phyloP scores from a whole-genome alignment of 805 yeast genomes.

The Zygosaccharomyces bisporus region DNA sequence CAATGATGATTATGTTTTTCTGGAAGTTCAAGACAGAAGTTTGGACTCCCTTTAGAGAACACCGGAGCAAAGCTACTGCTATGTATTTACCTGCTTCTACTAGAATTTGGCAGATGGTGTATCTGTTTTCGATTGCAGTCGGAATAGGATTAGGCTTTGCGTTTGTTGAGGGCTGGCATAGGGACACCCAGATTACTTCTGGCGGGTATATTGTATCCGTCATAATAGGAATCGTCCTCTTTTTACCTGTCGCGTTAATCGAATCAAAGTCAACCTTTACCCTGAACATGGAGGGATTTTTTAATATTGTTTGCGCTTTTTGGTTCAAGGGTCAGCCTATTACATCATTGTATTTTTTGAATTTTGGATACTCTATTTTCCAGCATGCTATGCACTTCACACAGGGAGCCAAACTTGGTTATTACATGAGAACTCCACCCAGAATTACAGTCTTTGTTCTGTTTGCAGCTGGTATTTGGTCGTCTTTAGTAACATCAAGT shows the following conservation, averaged over 20 bases:
- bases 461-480: constrained; percentile 44
- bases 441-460: constrained; percentile 54
- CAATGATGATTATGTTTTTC: constrained; percentile 52
- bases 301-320: constrained; percentile 63
- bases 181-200: constrained; percentile 40
- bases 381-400: constrained; percentile 52
- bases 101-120: constrained; percentile 31
- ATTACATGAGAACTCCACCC: constrained; percentile 63
- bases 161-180: constrained; percentile 38
- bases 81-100: constrained; percentile 35
- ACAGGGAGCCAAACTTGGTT: constrained; percentile 58
- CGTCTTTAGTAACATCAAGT: constrained; percentile 41
- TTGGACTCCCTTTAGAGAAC: constrained; percentile 38
- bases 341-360: constrained; percentile 58
- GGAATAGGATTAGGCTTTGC: constrained; percentile 46
- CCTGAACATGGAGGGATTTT: constrained; percentile 57
- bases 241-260: constrained; percentile 60
- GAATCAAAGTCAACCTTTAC: constrained; percentile 58
- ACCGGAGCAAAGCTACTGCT: constrained; percentile 56
- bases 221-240: constrained; percentile 47
- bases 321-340: constrained; percentile 58
- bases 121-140: constrained; percentile 40
- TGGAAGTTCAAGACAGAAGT: constrained; percentile 53
- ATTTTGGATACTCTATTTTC: constrained; percentile 51
- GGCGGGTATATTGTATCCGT: constrained; percentile 58